Evolutionary conservation across 129 eudicot species (phyloP).

Genomic region (Gnaphalium uliginosum): DNA sequence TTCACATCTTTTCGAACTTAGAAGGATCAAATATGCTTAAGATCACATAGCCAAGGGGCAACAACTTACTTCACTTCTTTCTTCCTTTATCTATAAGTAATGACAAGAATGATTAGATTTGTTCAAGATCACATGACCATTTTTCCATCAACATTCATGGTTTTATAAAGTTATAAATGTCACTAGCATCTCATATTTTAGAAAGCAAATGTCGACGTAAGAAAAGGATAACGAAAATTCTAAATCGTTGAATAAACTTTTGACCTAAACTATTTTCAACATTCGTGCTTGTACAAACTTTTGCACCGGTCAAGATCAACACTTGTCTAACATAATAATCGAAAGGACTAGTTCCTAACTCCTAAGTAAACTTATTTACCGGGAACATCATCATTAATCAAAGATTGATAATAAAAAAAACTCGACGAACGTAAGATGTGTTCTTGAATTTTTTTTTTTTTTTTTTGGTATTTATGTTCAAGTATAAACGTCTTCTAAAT

Average conservation of each 20-base stretch:
- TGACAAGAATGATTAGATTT: constrained; percentile 25
- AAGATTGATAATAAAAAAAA: not conserved
- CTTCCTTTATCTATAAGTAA: constrained; percentile 30
- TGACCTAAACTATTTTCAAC: not conserved
- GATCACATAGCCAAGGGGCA: not conserved
- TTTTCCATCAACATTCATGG: constrained; percentile 4
- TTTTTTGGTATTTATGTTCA: not conserved
- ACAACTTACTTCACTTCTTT: not conserved
- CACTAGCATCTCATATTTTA: constrained; percentile 9
- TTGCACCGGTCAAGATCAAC: not conserved
- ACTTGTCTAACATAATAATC: not conserved
- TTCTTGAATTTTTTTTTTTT: not conserved
- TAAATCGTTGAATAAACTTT: constrained; percentile 24
- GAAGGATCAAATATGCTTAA: not conserved
- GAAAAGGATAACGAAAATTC: not conserved
- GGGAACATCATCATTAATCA: not conserved
- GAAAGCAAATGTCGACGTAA: constrained; percentile 9
- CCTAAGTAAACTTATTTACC: not conserved
- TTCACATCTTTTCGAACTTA: not conserved
- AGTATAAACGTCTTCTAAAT: not conserved
- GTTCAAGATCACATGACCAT: constrained; percentile 20
- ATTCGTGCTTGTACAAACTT: constrained; percentile 9
- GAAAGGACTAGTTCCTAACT: not conserved
- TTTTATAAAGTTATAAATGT: not conserved
- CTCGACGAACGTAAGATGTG: no score